Evolutionary conservation across 179 eudicot genomes (phyloP).

Genomic region (Silene vulgaris): DNA sequence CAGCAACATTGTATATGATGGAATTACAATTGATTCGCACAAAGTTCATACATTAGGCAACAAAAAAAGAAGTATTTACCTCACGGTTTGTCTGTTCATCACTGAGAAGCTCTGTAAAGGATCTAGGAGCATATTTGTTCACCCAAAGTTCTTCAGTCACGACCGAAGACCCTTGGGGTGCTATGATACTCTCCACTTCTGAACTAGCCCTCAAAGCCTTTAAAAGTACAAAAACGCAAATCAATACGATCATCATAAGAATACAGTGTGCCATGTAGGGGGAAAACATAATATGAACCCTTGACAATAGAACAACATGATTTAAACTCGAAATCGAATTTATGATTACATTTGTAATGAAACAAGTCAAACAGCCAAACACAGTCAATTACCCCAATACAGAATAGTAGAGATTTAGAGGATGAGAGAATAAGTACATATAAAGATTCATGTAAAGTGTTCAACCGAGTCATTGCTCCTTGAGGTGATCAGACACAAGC

Average conservation of each 20-base stretch:
- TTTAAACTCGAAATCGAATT: not conserved
- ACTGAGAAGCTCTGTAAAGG: slow-evolving; percentile 94
- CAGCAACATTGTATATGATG: slow-evolving; percentile 17
- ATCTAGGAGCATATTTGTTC: slow-evolving; percentile 87
- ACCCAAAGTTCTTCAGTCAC: slow-evolving; percentile 82
- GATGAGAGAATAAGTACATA: not conserved
- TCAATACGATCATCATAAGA: not conserved
- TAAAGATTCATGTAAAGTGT: not conserved
- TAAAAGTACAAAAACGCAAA: slow-evolving; percentile 14
- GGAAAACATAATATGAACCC: not conserved
- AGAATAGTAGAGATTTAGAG: not conserved
- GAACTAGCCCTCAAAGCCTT: slow-evolving; percentile 74
- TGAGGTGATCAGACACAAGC: not conserved
- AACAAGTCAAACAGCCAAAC: not conserved
- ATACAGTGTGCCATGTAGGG: not conserved
- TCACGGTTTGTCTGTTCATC: slow-evolving; percentile 94
- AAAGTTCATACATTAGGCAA: not conserved
- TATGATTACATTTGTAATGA: not conserved
- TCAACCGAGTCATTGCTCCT: not conserved
- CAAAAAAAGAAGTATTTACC: slow-evolving; percentile 37
- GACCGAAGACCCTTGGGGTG: slow-evolving; percentile 39
- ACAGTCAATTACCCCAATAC: not conserved
- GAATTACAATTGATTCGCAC: slow-evolving; percentile 7
- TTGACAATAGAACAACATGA: slow-evolving; percentile 7
- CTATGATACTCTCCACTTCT: slow-evolving; percentile 32